Base-by-base conservation (phyloP, 1,139 yeast genomes). In the Suzukiozyma palmioleophila region DNA sequence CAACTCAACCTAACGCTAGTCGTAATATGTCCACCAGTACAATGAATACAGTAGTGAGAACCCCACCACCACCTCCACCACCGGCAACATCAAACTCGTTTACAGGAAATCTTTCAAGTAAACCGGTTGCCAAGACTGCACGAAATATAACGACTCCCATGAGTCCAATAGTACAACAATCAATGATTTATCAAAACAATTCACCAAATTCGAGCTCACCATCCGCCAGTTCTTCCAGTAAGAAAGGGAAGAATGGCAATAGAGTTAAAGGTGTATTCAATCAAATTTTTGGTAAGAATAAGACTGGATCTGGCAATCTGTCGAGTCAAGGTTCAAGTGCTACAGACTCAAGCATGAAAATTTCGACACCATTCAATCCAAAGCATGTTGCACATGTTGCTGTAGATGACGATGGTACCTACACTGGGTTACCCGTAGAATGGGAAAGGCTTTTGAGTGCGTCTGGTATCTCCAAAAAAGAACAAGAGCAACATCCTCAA, bases 321-420 rank as follows among this genome's bases (percentile, higher is more conserved):
- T n/a, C 26, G 6, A 18, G 12, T 27, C 42, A 25, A 12, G 13
- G 8, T 18, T 37, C 9, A 35, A 56, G 48, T 24, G 49, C 58
- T 39, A 53, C 64, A 6, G 72, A 50, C 41, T 64, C 53, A 43
- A 69, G 72, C 40, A 68, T 84, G 61, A 82, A 81, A 50, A 89
- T 92, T 38, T 85, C 95, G 28, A 83, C 89, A 1, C 97, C 97
- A 0, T 88, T 84, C 59, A 89, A 87, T 55, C 86, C 95, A 25
- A 84, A 87, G 53, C 96, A 89, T 56, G 85, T 88, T 32, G 88
- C 95, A 3, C 97, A 92, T 60, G 97, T 92, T 10, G 97, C 96
- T 16, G 83, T 85, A 43, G 92, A 90, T 59, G 83, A 80, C 50
- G 83, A 92, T 26, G 96, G 96, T 8, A 82, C 86, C 42, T 90